Evolutionary conservation across 1,139 yeast species (phyloP).

Genomic region (Candida freyschussii): DNA sequence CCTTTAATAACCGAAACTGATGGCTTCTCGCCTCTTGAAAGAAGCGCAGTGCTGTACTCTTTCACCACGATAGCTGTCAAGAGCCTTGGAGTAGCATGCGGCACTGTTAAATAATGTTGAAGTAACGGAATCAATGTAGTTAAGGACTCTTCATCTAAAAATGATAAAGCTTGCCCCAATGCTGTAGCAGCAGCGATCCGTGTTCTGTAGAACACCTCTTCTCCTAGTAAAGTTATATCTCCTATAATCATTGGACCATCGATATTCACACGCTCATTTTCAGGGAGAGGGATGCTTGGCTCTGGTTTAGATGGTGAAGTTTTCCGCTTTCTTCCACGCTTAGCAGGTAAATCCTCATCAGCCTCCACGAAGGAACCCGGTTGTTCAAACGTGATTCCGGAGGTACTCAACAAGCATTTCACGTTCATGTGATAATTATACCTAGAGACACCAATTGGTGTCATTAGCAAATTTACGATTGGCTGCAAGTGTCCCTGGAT

Average conservation of each 20-base stretch:
- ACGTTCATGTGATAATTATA: conserved; percentile 84
- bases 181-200: conserved; percentile 75
- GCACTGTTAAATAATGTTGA: conserved; percentile 42
- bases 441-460: conserved; percentile 93
- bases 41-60: conserved; percentile 53
- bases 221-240: conserved; percentile 82
- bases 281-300: conserved; percentile 44
- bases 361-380: conserved; percentile 7
- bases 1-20: conserved; percentile 27
- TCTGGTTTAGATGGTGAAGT: conserved; percentile 15
- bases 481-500: conserved; percentile 55
- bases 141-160: conserved; percentile 41
- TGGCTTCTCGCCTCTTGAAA: conserved; percentile 19
- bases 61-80: conserved; percentile 65
- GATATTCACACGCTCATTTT: conserved; percentile 72
- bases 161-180: conserved; percentile 65
- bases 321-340: conserved; percentile 30
- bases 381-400: conserved; percentile 40
- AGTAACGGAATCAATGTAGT: conserved; percentile 39
- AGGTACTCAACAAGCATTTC: conserved; percentile 68
- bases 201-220: conserved; percentile 68
- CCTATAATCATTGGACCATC: conserved; percentile 93
- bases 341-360: conserved; percentile 6
- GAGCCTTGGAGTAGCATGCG: conserved; percentile 79
- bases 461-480: conserved; percentile 67